Conservation (phyloP, 108 stramenopile species). For the Aurantiochytrium sp. region DNA sequence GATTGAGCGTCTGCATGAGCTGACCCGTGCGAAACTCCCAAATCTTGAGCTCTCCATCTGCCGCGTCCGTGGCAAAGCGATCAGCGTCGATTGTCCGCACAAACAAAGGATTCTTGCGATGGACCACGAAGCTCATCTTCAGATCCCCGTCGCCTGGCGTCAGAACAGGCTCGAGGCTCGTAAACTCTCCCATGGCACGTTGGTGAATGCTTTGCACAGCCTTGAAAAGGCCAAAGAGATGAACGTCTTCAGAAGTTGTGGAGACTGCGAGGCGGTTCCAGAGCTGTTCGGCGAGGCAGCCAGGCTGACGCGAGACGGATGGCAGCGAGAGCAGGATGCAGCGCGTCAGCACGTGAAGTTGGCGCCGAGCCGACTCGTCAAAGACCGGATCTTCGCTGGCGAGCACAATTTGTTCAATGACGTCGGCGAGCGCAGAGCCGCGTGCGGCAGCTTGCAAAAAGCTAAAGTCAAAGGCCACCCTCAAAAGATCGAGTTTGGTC, state of each 20-base stretch:
- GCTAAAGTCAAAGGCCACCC: background rate
- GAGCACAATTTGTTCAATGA: background rate
- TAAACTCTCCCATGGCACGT: background rate
- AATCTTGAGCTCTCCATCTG: background rate
- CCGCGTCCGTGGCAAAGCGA: background rate
- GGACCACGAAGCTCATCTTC: background rate
- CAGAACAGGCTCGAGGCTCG: background rate
- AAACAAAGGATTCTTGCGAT: background rate
- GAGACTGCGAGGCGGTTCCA: background rate
- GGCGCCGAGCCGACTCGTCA: background rate
- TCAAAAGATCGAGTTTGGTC: background rate
- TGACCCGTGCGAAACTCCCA: background rate
- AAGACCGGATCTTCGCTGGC: background rate
- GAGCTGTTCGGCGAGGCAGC: background rate
- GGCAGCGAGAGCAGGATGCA: background rate
- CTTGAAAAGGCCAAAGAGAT: background rate
- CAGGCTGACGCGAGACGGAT: background rate
- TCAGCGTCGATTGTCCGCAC: background rate
- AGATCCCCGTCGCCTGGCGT: background rate
- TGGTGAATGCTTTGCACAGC: background rate
- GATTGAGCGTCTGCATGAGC: background rate
- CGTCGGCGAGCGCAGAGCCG: background rate
- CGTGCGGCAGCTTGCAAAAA: background rate
- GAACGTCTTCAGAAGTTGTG: background rate
- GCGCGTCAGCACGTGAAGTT: background rate